Evolutionary conservation across 371 early-diverging fungal genomes (phyloP).

Genomic region (Saksenaea oblongispora): DNA sequence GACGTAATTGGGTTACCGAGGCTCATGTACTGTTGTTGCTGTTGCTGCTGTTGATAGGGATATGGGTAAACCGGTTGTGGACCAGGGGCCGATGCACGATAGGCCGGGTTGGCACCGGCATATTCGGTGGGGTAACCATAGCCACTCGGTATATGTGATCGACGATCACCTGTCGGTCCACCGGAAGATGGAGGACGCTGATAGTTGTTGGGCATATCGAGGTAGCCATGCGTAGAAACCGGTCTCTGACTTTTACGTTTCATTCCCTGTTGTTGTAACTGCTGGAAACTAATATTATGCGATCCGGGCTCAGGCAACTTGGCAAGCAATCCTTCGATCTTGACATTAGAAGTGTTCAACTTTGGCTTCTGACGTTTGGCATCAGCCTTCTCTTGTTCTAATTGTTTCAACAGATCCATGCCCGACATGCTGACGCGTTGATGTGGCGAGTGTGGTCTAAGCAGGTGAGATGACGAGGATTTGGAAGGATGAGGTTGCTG

Average conservation of each 20-base stretch:
- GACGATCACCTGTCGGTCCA: background rate
- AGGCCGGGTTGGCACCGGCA: slow-evolving; percentile 2
- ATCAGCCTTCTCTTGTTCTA: slow-evolving; percentile 48
- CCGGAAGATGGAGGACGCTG: background rate
- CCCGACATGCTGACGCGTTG: slow-evolving; percentile 44
- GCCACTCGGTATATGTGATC: slow-evolving; percentile 1
- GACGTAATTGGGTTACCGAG: slow-evolving; percentile 6
- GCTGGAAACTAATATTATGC: slow-evolving; percentile 48
- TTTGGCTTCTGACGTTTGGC: slow-evolving; percentile 39
- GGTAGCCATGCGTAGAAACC: slow-evolving; percentile 7
- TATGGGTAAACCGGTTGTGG: slow-evolving; percentile 5
- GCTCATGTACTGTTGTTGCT: slow-evolving; percentile 10
- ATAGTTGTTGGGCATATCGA: slow-evolving; percentile 7
- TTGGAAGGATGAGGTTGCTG: slow-evolving; percentile 15
- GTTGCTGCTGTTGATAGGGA: slow-evolving; percentile 11
- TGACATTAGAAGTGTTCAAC: slow-evolving; percentile 36
- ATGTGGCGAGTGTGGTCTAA: slow-evolving; percentile 9
- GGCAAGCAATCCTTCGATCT: slow-evolving; percentile 47
- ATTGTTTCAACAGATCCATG: slow-evolving; percentile 47
- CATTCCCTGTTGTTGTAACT: slow-evolving; percentile 26
- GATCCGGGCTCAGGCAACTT: slow-evolving; percentile 47
- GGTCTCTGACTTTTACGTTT: slow-evolving; percentile 11
- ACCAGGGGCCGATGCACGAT: slow-evolving; percentile 3
- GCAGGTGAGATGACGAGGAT: background rate
- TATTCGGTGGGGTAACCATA: background rate